Conservation (phyloP, 352 stramenopile genomes). For the Globisporangium megalacanthum region DNA sequence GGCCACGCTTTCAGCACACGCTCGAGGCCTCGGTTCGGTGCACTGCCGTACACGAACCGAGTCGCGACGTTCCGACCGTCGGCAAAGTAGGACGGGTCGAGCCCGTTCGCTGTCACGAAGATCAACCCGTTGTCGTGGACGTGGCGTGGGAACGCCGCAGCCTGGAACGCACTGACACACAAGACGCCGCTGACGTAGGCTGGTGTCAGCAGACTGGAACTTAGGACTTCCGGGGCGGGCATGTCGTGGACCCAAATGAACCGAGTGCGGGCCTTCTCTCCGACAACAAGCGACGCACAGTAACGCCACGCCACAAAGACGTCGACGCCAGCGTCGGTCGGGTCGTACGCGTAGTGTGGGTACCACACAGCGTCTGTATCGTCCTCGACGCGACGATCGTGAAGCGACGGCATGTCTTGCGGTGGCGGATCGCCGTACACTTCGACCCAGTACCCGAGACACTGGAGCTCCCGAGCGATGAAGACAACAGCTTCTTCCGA, state of each 20-base stretch:
- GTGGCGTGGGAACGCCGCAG: conserved; percentile 32
- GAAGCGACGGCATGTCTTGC: conserved; percentile 30
- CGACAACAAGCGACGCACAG: conserved; percentile 71
- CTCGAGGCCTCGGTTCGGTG: conserved; percentile 76
- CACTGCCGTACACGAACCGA: conserved; percentile 85
- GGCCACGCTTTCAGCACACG: conserved; percentile 67
- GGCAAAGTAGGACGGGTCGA: conserved; percentile 63
- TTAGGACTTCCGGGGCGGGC: conserved; percentile 25
- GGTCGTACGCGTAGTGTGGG: conserved; percentile 64
- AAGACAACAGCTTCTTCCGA: conserved; percentile 92
- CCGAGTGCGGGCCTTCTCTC: conserved; percentile 19
- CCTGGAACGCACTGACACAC: conserved; percentile 79
- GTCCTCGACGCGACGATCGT: background rate
- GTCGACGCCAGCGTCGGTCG: conserved; percentile 48
- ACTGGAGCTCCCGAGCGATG: conserved; percentile 65
- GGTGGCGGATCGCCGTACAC: conserved; percentile 72
- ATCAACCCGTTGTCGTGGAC: conserved; percentile 36
- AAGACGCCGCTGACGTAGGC: conserved; percentile 62
- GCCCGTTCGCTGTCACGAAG: conserved; percentile 62
- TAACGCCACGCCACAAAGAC: conserved; percentile 92
- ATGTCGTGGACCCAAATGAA: conserved; percentile 88
- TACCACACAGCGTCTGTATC: conserved; percentile 62
- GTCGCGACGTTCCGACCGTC: conserved; percentile 44
- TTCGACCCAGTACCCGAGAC: conserved; percentile 83
- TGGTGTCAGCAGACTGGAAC: conserved; percentile 28